These are phyloP conservation scores for Trichoderma guizhouense DNA, from an alignment of 2,329 filamentous ascomycete species.

Conservation along the genomic window DNA sequence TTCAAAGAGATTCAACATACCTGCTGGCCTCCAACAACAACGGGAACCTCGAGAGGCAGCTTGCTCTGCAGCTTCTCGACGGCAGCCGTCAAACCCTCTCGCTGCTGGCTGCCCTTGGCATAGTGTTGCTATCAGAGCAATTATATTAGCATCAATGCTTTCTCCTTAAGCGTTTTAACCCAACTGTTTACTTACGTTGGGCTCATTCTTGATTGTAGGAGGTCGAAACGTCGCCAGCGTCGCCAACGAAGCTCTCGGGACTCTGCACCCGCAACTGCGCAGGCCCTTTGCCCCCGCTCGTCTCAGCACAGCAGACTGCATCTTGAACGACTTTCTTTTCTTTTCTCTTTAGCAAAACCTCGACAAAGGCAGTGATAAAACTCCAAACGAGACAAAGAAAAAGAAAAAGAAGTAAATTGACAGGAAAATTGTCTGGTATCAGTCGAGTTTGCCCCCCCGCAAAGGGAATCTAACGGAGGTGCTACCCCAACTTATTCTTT, in stretches of 20 bases:
- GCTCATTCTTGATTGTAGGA: conserved; percentile 84
- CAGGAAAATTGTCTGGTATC: background rate
- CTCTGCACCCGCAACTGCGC: conserved; percentile 28
- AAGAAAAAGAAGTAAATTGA: background rate
- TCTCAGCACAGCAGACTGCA: conserved; percentile 36
- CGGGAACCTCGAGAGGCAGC: conserved; percentile 72
- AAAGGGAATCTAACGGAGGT: background rate
- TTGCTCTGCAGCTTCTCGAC: conserved; percentile 66
- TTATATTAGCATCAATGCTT: background rate
- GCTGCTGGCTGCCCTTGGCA: conserved; percentile 74
- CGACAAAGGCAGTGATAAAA: background rate
- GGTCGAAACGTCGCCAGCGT: conserved; percentile 83
- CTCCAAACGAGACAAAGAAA: background rate
- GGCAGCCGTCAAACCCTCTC: conserved; percentile 71
- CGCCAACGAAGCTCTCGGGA: conserved; percentile 38
- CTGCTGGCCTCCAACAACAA: conserved; percentile 79
- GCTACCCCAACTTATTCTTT: background rate
- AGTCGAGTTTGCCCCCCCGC: background rate
- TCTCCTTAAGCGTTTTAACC: background rate
- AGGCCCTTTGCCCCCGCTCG: conserved; percentile 33
- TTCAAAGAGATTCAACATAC: conserved; percentile 43
- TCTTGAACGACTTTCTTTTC: conserved; percentile 17
- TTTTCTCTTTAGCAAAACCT: background rate
- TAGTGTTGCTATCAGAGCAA: conserved; percentile 72
- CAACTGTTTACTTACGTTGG: conserved; percentile 68